A percentile compares a stretch with the other conserved stretches of the same genome.
phyloP scores from a whole-genome alignment of 805 yeast genomes.

The Candida xiaguanensis region DNA sequence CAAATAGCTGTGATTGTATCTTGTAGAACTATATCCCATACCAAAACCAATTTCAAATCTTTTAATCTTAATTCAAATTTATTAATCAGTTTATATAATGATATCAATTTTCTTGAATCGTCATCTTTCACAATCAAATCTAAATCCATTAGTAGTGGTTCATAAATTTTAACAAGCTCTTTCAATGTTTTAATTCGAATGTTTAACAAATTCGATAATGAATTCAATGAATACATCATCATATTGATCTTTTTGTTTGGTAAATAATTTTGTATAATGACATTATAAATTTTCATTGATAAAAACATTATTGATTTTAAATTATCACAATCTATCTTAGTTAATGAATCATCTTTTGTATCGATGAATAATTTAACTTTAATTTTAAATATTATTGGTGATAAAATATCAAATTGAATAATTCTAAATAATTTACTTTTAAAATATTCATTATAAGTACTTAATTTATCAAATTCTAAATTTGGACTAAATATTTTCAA shows the following conservation, averaged over 20 bases:
- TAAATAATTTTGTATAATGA: slow-evolving; percentile 20
- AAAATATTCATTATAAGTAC: slow-evolving; percentile 12
- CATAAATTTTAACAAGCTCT: slow-evolving; percentile 18
- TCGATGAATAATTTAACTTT: slow-evolving; percentile 15
- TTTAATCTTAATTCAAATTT: slow-evolving; percentile 13
- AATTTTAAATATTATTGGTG: slow-evolving; percentile 21
- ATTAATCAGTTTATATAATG: slow-evolving; percentile 19
- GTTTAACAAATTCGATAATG: slow-evolving; percentile 24
- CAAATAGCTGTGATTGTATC: slow-evolving; percentile 22
- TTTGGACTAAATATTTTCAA: slow-evolving; percentile 24
- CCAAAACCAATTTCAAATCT: slow-evolving; percentile 9
- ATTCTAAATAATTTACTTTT: slow-evolving; percentile 12
- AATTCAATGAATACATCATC: slow-evolving; percentile 28
- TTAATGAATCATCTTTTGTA: slow-evolving; percentile 12
- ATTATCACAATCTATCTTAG: slow-evolving; percentile 7
- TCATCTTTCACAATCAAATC: slow-evolving; percentile 11
- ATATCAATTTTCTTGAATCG: slow-evolving; percentile 15
- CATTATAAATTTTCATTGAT: slow-evolving; percentile 15
- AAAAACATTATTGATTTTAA: slow-evolving; percentile 10
- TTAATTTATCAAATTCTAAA: slow-evolving; percentile 17
- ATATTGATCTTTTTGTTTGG: slow-evolving; percentile 24
- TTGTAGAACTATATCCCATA: slow-evolving; percentile 22
- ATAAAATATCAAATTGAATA: slow-evolving; percentile 14
- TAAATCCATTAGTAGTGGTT: slow-evolving; percentile 15
- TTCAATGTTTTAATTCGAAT: slow-evolving; percentile 18